Percentiles rank a stretch among this genome's conserved stretches.
Evolutionary conservation across 352 stramenopile genomes (phyloP).

Genomic region (Phytophthora palmivora): DNA sequence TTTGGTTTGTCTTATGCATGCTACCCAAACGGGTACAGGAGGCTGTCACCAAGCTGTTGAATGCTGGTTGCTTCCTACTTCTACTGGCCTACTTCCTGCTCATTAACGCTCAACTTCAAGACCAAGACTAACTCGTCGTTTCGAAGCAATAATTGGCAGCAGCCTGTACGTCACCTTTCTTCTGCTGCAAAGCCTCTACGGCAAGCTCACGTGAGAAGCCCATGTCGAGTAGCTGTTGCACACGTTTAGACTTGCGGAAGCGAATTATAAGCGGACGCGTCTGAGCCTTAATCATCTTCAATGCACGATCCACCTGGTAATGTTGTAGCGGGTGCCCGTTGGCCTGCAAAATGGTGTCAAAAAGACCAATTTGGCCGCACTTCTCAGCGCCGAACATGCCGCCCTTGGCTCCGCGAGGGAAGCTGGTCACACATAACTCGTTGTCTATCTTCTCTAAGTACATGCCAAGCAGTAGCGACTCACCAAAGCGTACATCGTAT

Average conservation of each 20-base stretch:
- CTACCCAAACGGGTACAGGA: slow-evolving; percentile 2
- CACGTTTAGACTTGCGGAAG: slow-evolving; percentile 71
- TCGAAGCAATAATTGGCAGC: slow-evolving; percentile 79
- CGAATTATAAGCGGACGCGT: slow-evolving; percentile 78
- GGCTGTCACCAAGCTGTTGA: too few relatives aligned
- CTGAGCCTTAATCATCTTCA: slow-evolving; percentile 90
- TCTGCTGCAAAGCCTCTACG: slow-evolving; percentile 55
- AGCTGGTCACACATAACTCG: slow-evolving; percentile 82
- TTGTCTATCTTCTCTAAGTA: slow-evolving; percentile 81
- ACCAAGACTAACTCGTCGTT: slow-evolving; percentile 22
- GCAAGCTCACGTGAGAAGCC: slow-evolving; percentile 67
- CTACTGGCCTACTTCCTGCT: slow-evolving; percentile 12
- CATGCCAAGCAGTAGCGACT: slow-evolving; percentile 79
- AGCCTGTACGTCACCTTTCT: slow-evolving; percentile 63
- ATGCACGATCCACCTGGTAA: slow-evolving; percentile 79
- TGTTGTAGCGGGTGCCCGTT: slow-evolving; percentile 86
- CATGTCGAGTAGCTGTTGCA: slow-evolving; percentile 80
- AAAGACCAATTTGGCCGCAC: slow-evolving; percentile 73
- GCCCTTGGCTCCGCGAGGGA: slow-evolving; percentile 66
- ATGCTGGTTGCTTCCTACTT: slow-evolving; percentile 16
- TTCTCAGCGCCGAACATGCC: slow-evolving; percentile 83
- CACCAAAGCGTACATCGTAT: slow-evolving; percentile 83
- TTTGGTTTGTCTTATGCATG: slow-evolving; percentile 3
- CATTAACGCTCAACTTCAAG: background rate
- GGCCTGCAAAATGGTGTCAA: slow-evolving; percentile 76